Evolutionary conservation across 129 eudicot species (phyloP).

Genomic region (Pseudognaphalium luteoalbum): DNA sequence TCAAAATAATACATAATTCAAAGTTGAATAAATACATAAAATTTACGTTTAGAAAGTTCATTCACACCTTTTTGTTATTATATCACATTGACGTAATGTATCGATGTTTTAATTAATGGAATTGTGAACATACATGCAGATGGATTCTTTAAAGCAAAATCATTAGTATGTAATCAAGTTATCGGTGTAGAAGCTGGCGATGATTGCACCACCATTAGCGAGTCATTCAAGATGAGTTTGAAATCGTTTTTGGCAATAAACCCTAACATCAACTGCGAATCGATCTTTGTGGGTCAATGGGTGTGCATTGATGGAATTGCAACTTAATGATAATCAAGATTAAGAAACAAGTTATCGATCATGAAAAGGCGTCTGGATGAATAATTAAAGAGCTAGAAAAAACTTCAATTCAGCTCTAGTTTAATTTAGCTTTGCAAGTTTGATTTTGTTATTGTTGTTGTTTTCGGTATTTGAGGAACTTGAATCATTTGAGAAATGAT

Average conservation of each 20-base stretch:
- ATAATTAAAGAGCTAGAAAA: background rate
- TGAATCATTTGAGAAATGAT: background rate
- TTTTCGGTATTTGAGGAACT: no score
- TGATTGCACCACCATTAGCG: constrained; percentile 26
- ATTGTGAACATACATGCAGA: background rate
- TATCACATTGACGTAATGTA: background rate
- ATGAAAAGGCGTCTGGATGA: background rate
- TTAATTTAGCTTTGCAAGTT: background rate
- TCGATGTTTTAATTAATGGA: background rate
- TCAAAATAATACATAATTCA: no score
- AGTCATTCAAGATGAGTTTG: constrained; percentile 19
- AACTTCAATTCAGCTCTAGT: background rate
- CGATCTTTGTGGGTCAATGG: constrained; percentile 36
- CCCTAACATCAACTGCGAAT: constrained; percentile 38
- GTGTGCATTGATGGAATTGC: constrained; percentile 27
- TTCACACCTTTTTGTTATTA: background rate
- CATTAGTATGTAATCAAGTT: constrained; percentile 25
- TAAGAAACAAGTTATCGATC: background rate
- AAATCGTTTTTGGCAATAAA: constrained; percentile 24
- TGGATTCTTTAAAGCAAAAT: constrained; percentile 17
- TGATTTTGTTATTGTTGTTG: background rate
- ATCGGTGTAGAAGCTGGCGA: constrained; percentile 27
- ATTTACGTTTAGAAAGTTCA: no score
- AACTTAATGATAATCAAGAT: background rate
- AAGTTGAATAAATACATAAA: no score